Evolutionary conservation across 345 rosid genomes (phyloP).

Genomic region (Salix koriyanagi): DNA sequence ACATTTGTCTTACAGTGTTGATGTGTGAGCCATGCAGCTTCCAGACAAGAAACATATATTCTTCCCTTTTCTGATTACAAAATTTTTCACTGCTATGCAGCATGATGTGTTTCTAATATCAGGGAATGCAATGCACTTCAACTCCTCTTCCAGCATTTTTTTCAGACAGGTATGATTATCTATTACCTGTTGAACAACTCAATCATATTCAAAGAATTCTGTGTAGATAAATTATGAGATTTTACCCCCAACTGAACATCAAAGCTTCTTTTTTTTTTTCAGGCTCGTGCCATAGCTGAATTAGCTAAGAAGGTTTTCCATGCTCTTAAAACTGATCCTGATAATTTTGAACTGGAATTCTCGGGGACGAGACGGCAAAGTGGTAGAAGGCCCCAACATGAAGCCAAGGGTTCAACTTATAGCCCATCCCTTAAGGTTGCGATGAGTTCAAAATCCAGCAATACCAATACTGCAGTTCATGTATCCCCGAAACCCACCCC

Average conservation of each 20-base stretch:
- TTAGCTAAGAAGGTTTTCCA: conserved; percentile 53
- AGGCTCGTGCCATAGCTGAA: conserved; percentile 64
- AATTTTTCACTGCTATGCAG: conserved; percentile 29
- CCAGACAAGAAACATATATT: neutral
- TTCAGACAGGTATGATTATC: conserved; percentile 52
- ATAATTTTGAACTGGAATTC: conserved; percentile 40
- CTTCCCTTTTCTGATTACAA: conserved; percentile 5
- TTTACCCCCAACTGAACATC: conserved; percentile 6
- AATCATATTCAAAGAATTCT: conserved; percentile 3
- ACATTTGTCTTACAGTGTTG: neutral
- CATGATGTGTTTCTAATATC: conserved; percentile 51
- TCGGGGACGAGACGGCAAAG: conserved; percentile 40
- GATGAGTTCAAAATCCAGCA: conserved; percentile 16
- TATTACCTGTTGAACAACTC: neutral
- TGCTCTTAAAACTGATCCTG: conserved; percentile 44
- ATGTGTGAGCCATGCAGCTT: neutral
- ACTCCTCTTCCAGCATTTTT: conserved; percentile 45
- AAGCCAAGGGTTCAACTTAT: conserved; percentile 16
- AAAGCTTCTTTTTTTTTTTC: conserved; percentile 9
- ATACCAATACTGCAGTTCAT: neutral
- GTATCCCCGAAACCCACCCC: conserved; percentile 18
- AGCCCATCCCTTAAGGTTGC: conserved; percentile 25
- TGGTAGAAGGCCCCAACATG: conserved; percentile 27
- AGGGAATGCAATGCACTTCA: conserved; percentile 61
- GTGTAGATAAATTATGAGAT: neutral